Percentiles rank a stretch among this genome's conserved stretches.
These are phyloP conservation scores for Penicillium sp. DNA, from an alignment of 2,329 filamentous ascomycete genomes.

Conservation along the genomic window DNA sequence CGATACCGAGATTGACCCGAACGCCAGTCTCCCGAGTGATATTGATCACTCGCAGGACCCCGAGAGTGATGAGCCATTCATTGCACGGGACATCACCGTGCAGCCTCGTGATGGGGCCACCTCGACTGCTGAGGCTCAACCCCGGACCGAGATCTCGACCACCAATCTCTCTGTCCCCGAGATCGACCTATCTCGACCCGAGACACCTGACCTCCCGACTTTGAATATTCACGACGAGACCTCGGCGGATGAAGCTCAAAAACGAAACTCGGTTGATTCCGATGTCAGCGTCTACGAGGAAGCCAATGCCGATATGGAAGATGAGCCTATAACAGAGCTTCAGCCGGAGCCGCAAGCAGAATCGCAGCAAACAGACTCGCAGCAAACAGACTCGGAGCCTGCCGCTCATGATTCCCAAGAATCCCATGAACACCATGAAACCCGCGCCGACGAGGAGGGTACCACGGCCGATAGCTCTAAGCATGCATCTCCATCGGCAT, in stretches of 20 bases:
- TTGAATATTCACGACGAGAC: conserved; percentile 10
- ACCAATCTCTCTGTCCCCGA: conserved; percentile 11
- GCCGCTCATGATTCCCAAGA: not conserved
- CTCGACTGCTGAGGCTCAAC: not conserved
- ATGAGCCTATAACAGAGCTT: not conserved
- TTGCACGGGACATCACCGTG: not conserved
- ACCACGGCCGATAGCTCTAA: not conserved
- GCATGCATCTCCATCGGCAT: not conserved
- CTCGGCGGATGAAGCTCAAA: conserved; percentile 12
- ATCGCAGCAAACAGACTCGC: not conserved
- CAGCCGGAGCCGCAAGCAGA: not conserved
- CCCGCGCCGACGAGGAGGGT: not conserved
- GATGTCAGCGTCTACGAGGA: conserved; percentile 28
- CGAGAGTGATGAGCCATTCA: not conserved
- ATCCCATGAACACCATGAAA: not conserved
- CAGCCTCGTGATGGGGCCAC: not conserved
- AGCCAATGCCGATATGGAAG: conserved; percentile 16
- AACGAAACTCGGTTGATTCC: conserved; percentile 23
- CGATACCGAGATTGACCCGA: conserved; percentile 23
- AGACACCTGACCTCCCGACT: conserved; percentile 13
- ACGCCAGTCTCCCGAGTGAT: not conserved
- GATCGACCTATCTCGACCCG: conserved; percentile 5
- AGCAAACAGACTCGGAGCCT: not conserved
- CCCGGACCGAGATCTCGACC: not conserved
- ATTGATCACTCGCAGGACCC: not conserved